Conservation (phyloP, 306 rosid species). For the Acacia confusa region DNA sequence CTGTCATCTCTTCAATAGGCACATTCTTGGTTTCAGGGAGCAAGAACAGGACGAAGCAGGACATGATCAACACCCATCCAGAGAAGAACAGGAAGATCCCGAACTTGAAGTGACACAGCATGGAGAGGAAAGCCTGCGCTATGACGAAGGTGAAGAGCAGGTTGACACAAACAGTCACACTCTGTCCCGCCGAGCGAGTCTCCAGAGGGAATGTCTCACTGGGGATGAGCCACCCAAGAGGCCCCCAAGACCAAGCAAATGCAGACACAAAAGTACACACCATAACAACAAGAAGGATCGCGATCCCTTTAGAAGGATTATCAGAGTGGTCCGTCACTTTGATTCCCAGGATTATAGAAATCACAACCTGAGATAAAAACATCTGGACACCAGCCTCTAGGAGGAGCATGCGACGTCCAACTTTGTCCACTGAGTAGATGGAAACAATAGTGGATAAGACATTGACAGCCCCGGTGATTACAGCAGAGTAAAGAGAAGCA, state of each 20-base stretch:
- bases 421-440: constrained; percentile 76
- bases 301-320: constrained; percentile 45
- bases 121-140: constrained; percentile 90
- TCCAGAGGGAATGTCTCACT: constrained; percentile 91
- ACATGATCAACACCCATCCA: constrained; percentile 82
- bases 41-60: constrained; percentile 62
- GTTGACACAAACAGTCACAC: constrained; percentile 80
- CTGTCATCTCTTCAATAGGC: constrained; percentile 91
- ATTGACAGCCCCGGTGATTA: constrained; percentile 85
- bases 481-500: constrained; percentile 85
- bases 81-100: constrained; percentile 94
- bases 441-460: constrained; percentile 77
- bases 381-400: constrained; percentile 91
- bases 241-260: constrained; percentile 98
- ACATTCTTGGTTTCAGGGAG: constrained; percentile 87
- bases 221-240: constrained; percentile 88
- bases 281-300: constrained; percentile 63
- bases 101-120: constrained; percentile 85
- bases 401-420: constrained; percentile 72
- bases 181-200: constrained; percentile 91
- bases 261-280: constrained; percentile 77
- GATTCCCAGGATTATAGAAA: constrained; percentile 60
- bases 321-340: constrained; percentile 56
- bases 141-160: constrained; percentile 81
- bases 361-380: constrained; percentile 75